Evolutionary conservation across 1,284 basidiomycete genomes (phyloP).

Genomic region (Ustilago crameri): DNA sequence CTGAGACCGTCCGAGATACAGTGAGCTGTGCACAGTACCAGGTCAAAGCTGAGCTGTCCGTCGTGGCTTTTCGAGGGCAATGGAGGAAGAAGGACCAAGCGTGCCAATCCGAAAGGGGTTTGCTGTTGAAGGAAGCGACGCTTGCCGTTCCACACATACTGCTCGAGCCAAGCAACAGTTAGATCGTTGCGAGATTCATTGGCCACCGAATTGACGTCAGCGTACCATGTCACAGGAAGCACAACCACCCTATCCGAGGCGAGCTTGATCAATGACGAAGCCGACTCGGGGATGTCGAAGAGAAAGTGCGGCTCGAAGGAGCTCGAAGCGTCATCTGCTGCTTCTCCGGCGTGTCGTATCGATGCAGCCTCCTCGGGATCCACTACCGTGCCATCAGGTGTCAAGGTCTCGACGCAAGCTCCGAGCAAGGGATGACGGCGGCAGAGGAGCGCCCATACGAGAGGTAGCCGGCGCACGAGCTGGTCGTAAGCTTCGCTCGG

Average conservation of each 20-base stretch:
- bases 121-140: slow-evolving; percentile 35
- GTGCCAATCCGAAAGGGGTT: slow-evolving; percentile 23
- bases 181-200: slow-evolving; percentile 10
- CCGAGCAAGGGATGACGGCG: slow-evolving; percentile 38
- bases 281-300: slow-evolving; percentile 21
- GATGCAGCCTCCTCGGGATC: slow-evolving; percentile 26
- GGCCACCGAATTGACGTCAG: not conserved
- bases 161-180: slow-evolving; percentile 26
- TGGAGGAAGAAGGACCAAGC: slow-evolving; percentile 32
- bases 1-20: slow-evolving; percentile 47
- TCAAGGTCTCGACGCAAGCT: slow-evolving; percentile 29
- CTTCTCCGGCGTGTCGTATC: slow-evolving; percentile 30
- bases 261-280: slow-evolving; percentile 20
- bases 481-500: slow-evolving; percentile 10
- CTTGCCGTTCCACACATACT: slow-evolving; percentile 45
- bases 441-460: slow-evolving; percentile 44
- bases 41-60: slow-evolving; percentile 21
- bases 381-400: slow-evolving; percentile 19
- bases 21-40: slow-evolving; percentile 38
- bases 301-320: slow-evolving; percentile 50
- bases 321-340: slow-evolving; percentile 32
- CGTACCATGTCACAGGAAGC: slow-evolving; percentile 14
- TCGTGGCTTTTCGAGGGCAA: not conserved
- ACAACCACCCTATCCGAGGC: slow-evolving; percentile 21
- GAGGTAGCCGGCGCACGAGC: slow-evolving; percentile 30